Conservation (phyloP, 2,329 filamentous ascomycete genomes). For the Aspergillus flavus region DNA sequence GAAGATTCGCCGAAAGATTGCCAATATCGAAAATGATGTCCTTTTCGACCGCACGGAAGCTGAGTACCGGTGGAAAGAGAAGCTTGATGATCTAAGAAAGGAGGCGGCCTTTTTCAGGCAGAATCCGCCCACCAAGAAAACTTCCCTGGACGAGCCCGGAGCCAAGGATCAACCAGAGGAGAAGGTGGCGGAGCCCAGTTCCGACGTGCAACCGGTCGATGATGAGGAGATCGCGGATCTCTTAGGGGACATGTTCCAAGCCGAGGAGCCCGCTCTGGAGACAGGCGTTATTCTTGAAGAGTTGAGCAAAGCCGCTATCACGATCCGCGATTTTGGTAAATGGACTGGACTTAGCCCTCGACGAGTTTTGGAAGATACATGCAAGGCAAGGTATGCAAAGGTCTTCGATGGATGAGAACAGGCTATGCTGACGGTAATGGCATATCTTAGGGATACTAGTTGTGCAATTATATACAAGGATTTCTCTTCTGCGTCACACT, state of each 20-base stretch:
- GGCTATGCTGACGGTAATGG: constrained; percentile 14
- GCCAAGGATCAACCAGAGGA: constrained; percentile 46
- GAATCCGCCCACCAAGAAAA: constrained; percentile 23
- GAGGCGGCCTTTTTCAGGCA: constrained; percentile 50
- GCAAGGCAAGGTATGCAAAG: constrained; percentile 66
- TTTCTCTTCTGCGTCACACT: constrained; percentile 73
- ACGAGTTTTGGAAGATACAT: constrained; percentile 82
- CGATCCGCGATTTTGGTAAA: constrained; percentile 81
- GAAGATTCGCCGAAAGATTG: constrained; percentile 73
- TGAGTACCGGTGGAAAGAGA: constrained; percentile 65
- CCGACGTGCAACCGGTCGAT: constrained; percentile 30
- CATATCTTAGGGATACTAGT: constrained; percentile 63
- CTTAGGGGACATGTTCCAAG: constrained; percentile 61
- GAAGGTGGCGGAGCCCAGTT: constrained; percentile 21
- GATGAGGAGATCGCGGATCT: constrained; percentile 46
- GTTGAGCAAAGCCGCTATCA: constrained; percentile 43
- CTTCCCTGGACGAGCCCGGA: constrained; percentile 53
- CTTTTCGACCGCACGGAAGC: constrained; percentile 71
- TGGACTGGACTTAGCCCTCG: constrained; percentile 75
- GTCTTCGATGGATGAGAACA: neutral
- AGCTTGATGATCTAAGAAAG: constrained; percentile 63
- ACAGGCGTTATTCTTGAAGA: constrained; percentile 45
- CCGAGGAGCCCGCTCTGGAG: constrained; percentile 42
- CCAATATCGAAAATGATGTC: constrained; percentile 75
- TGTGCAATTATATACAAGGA: constrained; percentile 69